phyloP scores from a whole-genome alignment of 2,329 filamentous ascomycete genomes.

The Sporothrix variecibatus region DNA sequence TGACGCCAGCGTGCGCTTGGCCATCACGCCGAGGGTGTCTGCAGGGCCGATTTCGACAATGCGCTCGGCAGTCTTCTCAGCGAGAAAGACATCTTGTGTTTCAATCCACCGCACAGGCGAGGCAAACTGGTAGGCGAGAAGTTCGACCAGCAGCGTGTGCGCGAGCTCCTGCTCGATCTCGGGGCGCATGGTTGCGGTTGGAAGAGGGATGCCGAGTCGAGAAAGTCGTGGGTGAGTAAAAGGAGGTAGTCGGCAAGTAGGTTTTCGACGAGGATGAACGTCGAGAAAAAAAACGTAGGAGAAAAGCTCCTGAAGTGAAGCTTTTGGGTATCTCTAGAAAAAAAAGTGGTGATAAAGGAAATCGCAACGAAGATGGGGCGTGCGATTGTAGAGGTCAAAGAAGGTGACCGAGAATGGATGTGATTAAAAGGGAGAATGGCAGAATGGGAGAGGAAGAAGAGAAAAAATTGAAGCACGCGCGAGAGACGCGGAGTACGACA shows the following conservation, averaged over 20 bases:
- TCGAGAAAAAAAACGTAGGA: neutral
- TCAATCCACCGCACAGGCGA: slow-evolving; percentile 99
- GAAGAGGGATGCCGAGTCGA: neutral
- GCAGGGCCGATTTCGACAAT: slow-evolving; percentile 97
- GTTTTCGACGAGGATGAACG: neutral
- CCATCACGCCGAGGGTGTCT: slow-evolving; percentile 97
- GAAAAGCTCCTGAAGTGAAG: slow-evolving; percentile 19
- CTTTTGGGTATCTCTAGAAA: slow-evolving; percentile 26
- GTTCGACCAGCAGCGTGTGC: slow-evolving; percentile 96
- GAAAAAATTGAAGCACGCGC: slow-evolving; percentile 5
- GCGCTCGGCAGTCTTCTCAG: slow-evolving; percentile 91
- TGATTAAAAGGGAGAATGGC: slow-evolving; percentile 13
- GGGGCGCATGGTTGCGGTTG: slow-evolving; percentile 73
- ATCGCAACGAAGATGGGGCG: neutral
- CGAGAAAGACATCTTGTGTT: slow-evolving; percentile 98
- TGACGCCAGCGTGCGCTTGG: slow-evolving; percentile 88
- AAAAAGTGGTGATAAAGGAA: neutral
- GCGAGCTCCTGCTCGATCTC: slow-evolving; percentile 99
- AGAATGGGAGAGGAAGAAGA: slow-evolving; percentile 17
- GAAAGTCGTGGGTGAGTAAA: neutral
- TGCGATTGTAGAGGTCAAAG: neutral
- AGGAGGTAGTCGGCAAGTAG: neutral
- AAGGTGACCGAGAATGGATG: neutral
- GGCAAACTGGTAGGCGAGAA: slow-evolving; percentile 98
- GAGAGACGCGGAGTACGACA: slow-evolving; percentile 5